Percentiles rank a stretch among this genome's conserved stretches.
phyloP scores from a whole-genome alignment of 257 asterid species.

The Salvia rosmarinus region DNA sequence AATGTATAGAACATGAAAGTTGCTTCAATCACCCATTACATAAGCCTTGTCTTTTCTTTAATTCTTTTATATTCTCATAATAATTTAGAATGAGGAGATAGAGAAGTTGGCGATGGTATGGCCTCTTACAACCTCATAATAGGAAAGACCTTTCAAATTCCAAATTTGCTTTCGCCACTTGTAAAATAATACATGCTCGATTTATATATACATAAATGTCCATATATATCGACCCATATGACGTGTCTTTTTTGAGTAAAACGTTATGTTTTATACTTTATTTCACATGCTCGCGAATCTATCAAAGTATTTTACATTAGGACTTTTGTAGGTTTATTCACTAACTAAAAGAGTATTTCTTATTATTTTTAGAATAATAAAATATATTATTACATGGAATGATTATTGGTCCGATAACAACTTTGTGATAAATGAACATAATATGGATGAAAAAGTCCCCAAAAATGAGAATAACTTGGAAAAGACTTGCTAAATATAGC shows the following conservation, averaged over 20 bases:
- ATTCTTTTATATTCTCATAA: neutral
- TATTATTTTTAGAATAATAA: neutral
- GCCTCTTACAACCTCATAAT: constrained; percentile 31
- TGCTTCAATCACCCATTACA: constrained; percentile 43
- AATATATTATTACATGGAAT: neutral
- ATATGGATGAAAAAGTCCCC: constrained; percentile 28
- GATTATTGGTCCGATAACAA: neutral
- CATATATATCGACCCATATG: too few relatives aligned
- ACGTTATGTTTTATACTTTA: too few relatives aligned
- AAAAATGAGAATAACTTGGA: constrained; percentile 22
- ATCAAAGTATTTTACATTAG: neutral
- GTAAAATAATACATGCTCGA: neutral
- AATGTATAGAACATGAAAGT: constrained; percentile 42
- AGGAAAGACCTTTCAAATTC: constrained; percentile 24
- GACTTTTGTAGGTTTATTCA: neutral
- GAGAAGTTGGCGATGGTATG: constrained; percentile 43
- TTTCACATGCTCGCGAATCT: neutral
- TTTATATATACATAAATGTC: too few relatives aligned
- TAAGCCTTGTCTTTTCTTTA: constrained; percentile 24
- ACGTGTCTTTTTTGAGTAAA: too few relatives aligned
- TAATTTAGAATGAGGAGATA: constrained; percentile 15
- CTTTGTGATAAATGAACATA: neutral
- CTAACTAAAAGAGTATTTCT: neutral
- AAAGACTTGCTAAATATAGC: constrained; percentile 37
- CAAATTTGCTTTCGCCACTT: constrained; percentile 7